phyloP scores from a whole-genome alignment of 2,329 filamentous ascomycete species.

The Didymella pinodella region DNA sequence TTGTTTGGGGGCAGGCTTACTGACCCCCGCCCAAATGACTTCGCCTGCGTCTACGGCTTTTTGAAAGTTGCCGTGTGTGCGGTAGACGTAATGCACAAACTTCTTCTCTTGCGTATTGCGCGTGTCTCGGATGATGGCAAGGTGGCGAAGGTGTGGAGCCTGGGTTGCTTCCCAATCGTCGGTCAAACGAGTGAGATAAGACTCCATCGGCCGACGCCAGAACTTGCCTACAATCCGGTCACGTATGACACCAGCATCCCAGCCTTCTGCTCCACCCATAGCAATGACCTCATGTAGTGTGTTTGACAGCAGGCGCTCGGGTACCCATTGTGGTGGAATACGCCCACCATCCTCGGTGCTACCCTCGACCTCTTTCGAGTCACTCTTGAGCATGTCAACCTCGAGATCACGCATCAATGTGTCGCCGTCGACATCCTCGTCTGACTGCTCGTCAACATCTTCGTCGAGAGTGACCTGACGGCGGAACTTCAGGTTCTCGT shows the following conservation, averaged over 20 bases:
- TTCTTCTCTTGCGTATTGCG: slow-evolving; percentile 56
- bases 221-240: slow-evolving; percentile 57
- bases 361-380: slow-evolving; percentile 27
- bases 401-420: slow-evolving; percentile 45
- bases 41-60: slow-evolving; percentile 60
- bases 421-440: slow-evolving; percentile 44
- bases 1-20: slow-evolving; percentile 40
- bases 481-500: slow-evolving; percentile 44
- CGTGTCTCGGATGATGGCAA: slow-evolving; percentile 64
- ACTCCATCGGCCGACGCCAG: slow-evolving; percentile 64
- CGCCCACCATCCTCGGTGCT: slow-evolving; percentile 38
- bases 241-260: slow-evolving; percentile 56
- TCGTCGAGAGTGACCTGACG: slow-evolving; percentile 28
- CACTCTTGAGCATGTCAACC: slow-evolving; percentile 38
- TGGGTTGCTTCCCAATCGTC: slow-evolving; percentile 67
- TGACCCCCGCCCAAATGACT: slow-evolving; percentile 63
- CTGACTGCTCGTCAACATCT: slow-evolving; percentile 31
- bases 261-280: slow-evolving; percentile 57
- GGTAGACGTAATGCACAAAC: slow-evolving; percentile 62
- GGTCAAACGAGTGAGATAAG: slow-evolving; percentile 60
- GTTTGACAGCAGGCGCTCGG: slow-evolving; percentile 62
- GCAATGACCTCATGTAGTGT: slow-evolving; percentile 60
- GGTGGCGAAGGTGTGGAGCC: slow-evolving; percentile 63
- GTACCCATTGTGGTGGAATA: slow-evolving; percentile 62
- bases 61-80: slow-evolving; percentile 61